Conservation (phyloP, 2,329 filamentous ascomycete genomes). For the Rutstroemia sp. region DNA sequence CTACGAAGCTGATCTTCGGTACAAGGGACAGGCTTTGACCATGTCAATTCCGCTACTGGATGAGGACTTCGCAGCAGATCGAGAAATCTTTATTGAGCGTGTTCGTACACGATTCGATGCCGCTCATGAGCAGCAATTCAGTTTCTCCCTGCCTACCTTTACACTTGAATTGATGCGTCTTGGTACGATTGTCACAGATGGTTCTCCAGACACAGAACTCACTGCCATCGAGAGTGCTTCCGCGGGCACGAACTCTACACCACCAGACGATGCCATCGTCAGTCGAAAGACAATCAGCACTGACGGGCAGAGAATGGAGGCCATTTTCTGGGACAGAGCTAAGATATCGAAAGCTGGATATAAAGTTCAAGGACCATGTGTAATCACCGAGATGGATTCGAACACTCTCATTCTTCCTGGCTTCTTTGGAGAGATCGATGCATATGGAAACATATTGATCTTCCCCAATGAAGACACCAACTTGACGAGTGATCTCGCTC, state of each 20-base stretch:
- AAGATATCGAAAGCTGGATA: constrained; percentile 2
- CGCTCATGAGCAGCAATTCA: constrained; percentile 3
- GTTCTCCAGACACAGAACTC: not conserved
- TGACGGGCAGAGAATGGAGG: not conserved
- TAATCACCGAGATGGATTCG: constrained; percentile 3
- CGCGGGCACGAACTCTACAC: not conserved
- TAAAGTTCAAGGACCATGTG: constrained; percentile 1
- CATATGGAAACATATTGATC: constrained; percentile 1
- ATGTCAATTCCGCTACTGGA: not conserved
- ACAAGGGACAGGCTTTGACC: constrained; percentile 1
- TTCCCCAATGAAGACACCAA: not conserved
- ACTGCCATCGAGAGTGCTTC: not conserved
- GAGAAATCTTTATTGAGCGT: not conserved
- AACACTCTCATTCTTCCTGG: constrained; percentile 4
- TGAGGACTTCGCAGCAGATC: not conserved
- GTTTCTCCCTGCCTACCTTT: constrained; percentile 1
- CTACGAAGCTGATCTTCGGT: constrained; percentile 2
- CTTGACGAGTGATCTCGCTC: not conserved
- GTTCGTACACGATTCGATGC: not conserved
- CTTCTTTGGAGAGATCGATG: not conserved
- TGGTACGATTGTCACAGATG: not conserved
- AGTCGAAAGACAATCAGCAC: constrained; percentile 1
- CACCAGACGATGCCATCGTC: constrained; percentile 1
- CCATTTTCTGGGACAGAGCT: not conserved
- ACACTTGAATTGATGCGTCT: not conserved